Evolutionary conservation across 495 filamentous ascomycete species (phyloP), one percentile per base, ranked within the genome.

Genomic region (Penicillium nucicola): DNA sequence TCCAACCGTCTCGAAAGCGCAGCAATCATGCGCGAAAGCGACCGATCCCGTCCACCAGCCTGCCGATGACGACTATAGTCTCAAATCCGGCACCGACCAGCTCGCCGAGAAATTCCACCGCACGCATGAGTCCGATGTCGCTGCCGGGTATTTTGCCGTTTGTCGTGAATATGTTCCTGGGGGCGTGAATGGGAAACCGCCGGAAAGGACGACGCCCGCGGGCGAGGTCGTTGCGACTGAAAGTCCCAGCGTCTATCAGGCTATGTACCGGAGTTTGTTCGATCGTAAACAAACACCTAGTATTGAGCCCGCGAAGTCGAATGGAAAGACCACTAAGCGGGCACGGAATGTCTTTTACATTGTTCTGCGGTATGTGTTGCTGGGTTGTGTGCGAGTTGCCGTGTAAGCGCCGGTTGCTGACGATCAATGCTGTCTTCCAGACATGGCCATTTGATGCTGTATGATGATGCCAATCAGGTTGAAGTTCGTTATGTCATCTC

Each of bases 401-500:
- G 12, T 14, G 12, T 32, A 17, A 34, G 22, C 17, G 31, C 14
- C 20, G 10, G 31, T 36, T 54, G 38, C 68, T 70, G 41, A 65
- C 54, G 31, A 44, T 52, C 5, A n/a, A 15, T 45, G 22, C 1
- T 3, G 19, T 48, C 53, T 31, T 8, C 23, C 55, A 95, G 93
- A 70, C 95, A 96, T 69, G 91, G 92, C 28, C 89, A 97, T 61
- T 69, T 98, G 47, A 96, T 98, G 90, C 85, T 98, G 17, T 98
- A 96, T 68, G 93, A 98, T 60, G 90, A 97, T 60, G 69, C 74
- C 4, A 83, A 87, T 45, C 90, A 97, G 65, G 75, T 95, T 49
- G 95, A 97, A 66, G 92, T 97, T 18, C 85, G 92, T 54, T 89
- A 97, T 68, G 93, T 98, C 19, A 89, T 98, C 30, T 93, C 91